A percentile compares a stretch with the other conserved stretches of the same genome.
phyloP scores from a whole-genome alignment of 2,329 filamentous ascomycete genomes.

The Exophiala viscosa region DNA sequence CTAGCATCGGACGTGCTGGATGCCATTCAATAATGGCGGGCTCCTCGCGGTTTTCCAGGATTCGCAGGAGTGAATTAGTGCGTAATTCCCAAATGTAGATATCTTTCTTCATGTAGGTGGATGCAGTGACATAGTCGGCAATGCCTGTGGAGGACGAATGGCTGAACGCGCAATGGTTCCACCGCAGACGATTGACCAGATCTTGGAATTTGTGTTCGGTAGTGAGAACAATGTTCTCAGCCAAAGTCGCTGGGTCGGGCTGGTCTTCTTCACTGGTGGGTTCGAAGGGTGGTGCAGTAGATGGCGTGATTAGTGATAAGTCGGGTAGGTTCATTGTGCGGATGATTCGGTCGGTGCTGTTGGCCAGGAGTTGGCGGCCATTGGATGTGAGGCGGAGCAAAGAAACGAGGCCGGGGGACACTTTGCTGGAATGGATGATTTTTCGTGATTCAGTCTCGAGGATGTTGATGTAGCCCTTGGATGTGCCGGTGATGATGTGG shows the following conservation, averaged over 20 bases:
- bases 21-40: slow-evolving; percentile 98
- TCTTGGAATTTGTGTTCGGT: slow-evolving; percentile 98
- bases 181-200: slow-evolving; percentile 87
- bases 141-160: slow-evolving; percentile 22
- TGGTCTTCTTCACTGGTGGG: slow-evolving; percentile 47
- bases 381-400: slow-evolving; percentile 79
- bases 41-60: slow-evolving; percentile 95
- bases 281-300: slow-evolving; percentile 12
- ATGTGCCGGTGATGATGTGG: slow-evolving; percentile 88
- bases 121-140: slow-evolving; percentile 85
- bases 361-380: slow-evolving; percentile 83
- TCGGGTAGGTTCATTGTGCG: slow-evolving; percentile 88
- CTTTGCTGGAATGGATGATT: slow-evolving; percentile 83
- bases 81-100: slow-evolving; percentile 67
- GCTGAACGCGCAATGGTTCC: slow-evolving; percentile 97
- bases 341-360: slow-evolving; percentile 91
- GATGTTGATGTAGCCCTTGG: slow-evolving; percentile 93
- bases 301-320: slow-evolving; percentile 42
- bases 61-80: slow-evolving; percentile 90
- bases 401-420: slow-evolving; percentile 83
- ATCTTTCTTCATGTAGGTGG: slow-evolving; percentile 97
- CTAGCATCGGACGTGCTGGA: slow-evolving; percentile 75
- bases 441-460: slow-evolving; percentile 77
- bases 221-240: slow-evolving; percentile 71
- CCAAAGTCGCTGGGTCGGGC: slow-evolving; percentile 63